Percentiles rank a stretch among this genome's conserved stretches.
phyloP scores from a whole-genome alignment of 352 stramenopile genomes.

The Globisporangium cederbergense region DNA sequence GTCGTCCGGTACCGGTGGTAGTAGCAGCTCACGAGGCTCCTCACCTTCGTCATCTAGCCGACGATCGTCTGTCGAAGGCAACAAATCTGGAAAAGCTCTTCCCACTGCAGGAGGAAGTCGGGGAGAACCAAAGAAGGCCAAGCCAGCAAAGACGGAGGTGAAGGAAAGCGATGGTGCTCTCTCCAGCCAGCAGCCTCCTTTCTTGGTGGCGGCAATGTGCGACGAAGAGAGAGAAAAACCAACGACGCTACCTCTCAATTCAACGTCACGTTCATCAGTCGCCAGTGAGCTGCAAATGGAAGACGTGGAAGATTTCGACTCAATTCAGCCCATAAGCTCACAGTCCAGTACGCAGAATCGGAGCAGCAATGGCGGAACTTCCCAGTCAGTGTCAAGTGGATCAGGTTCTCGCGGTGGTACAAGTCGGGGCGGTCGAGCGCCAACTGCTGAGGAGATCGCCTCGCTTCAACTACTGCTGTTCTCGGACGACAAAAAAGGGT shows the following conservation, averaged over 20 bases:
- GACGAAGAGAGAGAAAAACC: neutral
- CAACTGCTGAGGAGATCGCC: constrained; percentile 39
- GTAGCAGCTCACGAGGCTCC: constrained; percentile 19
- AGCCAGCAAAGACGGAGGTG: neutral
- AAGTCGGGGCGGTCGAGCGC: constrained; percentile 14
- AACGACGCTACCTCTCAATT: neutral
- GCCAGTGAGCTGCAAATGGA: constrained; percentile 17
- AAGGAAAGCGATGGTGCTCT: constrained; percentile 25
- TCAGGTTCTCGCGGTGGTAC: neutral
- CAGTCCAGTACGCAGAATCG: neutral
- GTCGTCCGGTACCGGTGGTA: neutral
- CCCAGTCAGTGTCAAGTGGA: neutral
- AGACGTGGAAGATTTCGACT: constrained; percentile 20
- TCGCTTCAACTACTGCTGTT: constrained; percentile 63
- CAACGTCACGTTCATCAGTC: neutral
- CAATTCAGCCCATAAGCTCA: neutral
- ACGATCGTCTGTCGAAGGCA: constrained; percentile 10
- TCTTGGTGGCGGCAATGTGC: neutral
- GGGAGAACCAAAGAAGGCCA: constrained; percentile 2
- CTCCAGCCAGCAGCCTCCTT: neutral
- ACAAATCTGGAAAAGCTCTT: constrained; percentile 11
- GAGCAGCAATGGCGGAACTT: neutral
- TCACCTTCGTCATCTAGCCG: constrained; percentile 19
- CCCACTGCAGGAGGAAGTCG: neutral
- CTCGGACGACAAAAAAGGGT: constrained; percentile 41